Evolutionary conservation across 805 yeast genomes (phyloP).

Genomic region (Candida verbasci): DNA sequence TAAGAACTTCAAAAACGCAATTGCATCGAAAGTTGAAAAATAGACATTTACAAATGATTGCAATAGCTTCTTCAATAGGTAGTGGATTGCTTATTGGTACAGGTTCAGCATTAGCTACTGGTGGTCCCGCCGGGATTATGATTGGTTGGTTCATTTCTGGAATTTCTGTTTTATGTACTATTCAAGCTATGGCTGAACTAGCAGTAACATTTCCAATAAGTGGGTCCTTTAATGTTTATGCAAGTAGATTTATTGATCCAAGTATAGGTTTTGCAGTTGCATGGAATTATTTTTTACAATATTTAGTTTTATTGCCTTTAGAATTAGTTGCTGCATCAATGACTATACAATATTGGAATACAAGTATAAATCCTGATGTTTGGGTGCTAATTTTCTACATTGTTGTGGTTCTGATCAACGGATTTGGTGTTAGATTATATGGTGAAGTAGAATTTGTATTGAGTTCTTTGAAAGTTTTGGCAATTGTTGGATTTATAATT

Average conservation of each 20-base stretch:
- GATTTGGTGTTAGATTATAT: conserved; percentile 30
- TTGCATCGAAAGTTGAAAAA: conserved; percentile 28
- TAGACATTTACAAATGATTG: conserved; percentile 41
- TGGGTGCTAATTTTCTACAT: conserved; percentile 36
- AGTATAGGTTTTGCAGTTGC: conserved; percentile 71
- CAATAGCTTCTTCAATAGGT: conserved; percentile 42
- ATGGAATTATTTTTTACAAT: conserved; percentile 63
- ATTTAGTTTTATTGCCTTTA: conserved; percentile 55
- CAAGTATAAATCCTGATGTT: conserved; percentile 27
- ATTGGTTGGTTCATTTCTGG: conserved; percentile 38
- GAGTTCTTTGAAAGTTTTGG: conserved; percentile 52
- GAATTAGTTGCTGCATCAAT: conserved; percentile 45
- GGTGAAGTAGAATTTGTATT: conserved; percentile 69
- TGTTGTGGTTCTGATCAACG: conserved; percentile 27
- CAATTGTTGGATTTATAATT: conserved; percentile 57
- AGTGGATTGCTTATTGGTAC: conserved; percentile 40
- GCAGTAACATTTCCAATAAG: conserved; percentile 41
- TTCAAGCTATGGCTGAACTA: conserved; percentile 44
- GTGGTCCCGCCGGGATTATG: conserved; percentile 38
- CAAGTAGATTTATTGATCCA: conserved; percentile 64
- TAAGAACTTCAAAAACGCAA: conserved; percentile 36
- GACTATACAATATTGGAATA: conserved; percentile 33
- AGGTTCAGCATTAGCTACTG: conserved; percentile 32
- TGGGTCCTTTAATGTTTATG: conserved; percentile 46
- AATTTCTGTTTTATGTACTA: conserved; percentile 31